phyloP scores from a whole-genome alignment of 306 rosid genomes.

The Citrullus colocynthis region DNA sequence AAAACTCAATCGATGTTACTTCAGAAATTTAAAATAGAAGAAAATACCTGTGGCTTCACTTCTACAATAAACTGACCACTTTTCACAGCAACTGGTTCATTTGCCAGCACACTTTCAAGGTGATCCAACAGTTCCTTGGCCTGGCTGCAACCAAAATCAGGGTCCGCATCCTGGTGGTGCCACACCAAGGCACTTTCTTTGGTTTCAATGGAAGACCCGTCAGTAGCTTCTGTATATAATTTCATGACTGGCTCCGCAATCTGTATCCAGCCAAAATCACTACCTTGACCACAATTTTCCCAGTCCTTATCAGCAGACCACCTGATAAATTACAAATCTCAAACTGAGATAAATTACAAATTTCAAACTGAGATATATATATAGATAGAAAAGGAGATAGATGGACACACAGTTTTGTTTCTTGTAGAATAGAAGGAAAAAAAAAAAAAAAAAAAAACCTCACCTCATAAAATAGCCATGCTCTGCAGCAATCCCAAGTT shows the following conservation, averaged over 20 bases:
- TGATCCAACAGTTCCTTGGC: slow-evolving; percentile 65
- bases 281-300: slow-evolving; percentile 40
- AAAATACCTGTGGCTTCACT: slow-evolving; percentile 58
- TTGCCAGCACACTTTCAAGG: slow-evolving; percentile 58
- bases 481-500: slow-evolving; percentile 50
- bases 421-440: neutral
- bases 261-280: slow-evolving; percentile 46
- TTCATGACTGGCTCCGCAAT: slow-evolving; percentile 59
- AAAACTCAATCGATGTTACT: neutral
- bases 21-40: neutral
- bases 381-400: neutral
- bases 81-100: slow-evolving; percentile 54
- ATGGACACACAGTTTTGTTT: neutral
- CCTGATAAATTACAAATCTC: slow-evolving; percentile 16
- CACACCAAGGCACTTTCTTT: slow-evolving; percentile 64
- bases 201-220: slow-evolving; percentile 47
- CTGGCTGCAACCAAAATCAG: slow-evolving; percentile 52
- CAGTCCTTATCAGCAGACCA: slow-evolving; percentile 44
- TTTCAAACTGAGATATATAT: neutral
- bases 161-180: slow-evolving; percentile 68
- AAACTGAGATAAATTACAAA: neutral
- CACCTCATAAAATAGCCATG: slow-evolving; percentile 51
- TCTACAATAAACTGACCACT: slow-evolving; percentile 58
- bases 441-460: neutral
- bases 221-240: slow-evolving; percentile 54